Percentiles rank a stretch among this genome's conserved stretches.
These are phyloP conservation scores for Lasiosphaeria miniovina DNA, from an alignment of 495 filamentous ascomycete species.

Conservation along the genomic window DNA sequence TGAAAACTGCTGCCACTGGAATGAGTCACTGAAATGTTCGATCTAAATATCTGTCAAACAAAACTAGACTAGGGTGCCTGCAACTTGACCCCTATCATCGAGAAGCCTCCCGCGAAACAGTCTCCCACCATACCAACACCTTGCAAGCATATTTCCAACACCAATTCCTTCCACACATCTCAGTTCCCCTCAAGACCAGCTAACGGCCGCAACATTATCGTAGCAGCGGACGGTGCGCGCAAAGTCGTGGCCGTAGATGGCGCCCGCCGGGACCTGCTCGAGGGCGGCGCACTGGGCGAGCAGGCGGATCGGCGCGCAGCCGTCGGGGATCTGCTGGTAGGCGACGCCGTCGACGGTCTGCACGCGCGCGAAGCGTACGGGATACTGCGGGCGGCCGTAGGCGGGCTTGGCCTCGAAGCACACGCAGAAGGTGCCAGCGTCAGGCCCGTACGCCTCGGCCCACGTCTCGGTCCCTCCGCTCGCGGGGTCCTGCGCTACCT, in stretches of 20 bases:
- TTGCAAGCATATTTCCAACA: no score
- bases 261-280: constrained; percentile 6
- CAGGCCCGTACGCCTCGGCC: constrained; percentile 10
- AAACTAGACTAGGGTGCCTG: no score
- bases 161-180: no score
- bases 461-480: neutral
- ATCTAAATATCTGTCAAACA: no score
- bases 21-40: no score
- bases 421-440: constrained; percentile 44
- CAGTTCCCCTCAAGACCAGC: neutral
- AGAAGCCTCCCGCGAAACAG: no score
- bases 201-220: constrained; percentile 5
- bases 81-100: no score
- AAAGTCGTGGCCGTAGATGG: constrained; percentile 14
- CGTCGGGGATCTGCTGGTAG: constrained; percentile 13
- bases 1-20: no score
- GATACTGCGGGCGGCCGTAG: constrained; percentile 26
- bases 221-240: constrained; percentile 16
- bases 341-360: constrained; percentile 7
- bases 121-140: no score
- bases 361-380: constrained; percentile 14
- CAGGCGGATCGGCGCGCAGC: constrained; percentile 18
- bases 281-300: constrained; percentile 20
- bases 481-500: neutral
- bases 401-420: constrained; percentile 30